These are phyloP conservation scores for Aspergillus niger DNA, from an alignment of 2,329 filamentous ascomycete genomes.

Conservation along the genomic window DNA sequence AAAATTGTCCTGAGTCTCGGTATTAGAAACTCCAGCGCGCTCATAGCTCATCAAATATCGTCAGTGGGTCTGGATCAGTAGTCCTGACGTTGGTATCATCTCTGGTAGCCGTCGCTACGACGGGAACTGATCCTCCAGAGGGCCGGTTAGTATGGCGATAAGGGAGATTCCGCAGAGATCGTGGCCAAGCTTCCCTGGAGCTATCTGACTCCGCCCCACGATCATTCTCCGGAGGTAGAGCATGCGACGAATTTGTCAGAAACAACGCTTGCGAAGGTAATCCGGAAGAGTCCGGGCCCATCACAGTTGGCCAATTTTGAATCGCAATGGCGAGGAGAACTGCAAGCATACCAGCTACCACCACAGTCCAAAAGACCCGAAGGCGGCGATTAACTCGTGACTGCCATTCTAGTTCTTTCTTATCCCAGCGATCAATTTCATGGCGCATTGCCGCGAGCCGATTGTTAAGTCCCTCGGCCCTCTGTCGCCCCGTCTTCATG, in stretches of 20 bases:
- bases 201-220: conserved; percentile 7
- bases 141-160: conserved; percentile 20
- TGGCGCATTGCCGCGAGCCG: conserved; percentile 42
- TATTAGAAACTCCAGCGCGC: not conserved
- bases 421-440: conserved; percentile 47
- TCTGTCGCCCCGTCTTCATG: conserved; percentile 39
- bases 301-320: conserved; percentile 27
- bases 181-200: not conserved
- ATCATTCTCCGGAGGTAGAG: conserved; percentile 8
- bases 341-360: conserved; percentile 30
- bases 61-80: conserved; percentile 28
- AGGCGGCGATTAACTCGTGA: conserved; percentile 40
- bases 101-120: not conserved
- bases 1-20: not conserved
- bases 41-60: conserved; percentile 36
- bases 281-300: conserved; percentile 1
- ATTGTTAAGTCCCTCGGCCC: conserved; percentile 39
- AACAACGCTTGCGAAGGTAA: conserved; percentile 12
- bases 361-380: conserved; percentile 41
- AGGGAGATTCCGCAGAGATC: conserved; percentile 22
- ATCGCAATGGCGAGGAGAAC: conserved; percentile 33
- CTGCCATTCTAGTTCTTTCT: conserved; percentile 46
- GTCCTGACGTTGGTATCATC: conserved; percentile 1
- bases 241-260: conserved; percentile 18
- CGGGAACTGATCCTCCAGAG: conserved; percentile 5